These are phyloP conservation scores for Nadsonia starkeyi-henricii DNA, from an alignment of 1,139 yeast genomes.

Conservation along the genomic window DNA sequence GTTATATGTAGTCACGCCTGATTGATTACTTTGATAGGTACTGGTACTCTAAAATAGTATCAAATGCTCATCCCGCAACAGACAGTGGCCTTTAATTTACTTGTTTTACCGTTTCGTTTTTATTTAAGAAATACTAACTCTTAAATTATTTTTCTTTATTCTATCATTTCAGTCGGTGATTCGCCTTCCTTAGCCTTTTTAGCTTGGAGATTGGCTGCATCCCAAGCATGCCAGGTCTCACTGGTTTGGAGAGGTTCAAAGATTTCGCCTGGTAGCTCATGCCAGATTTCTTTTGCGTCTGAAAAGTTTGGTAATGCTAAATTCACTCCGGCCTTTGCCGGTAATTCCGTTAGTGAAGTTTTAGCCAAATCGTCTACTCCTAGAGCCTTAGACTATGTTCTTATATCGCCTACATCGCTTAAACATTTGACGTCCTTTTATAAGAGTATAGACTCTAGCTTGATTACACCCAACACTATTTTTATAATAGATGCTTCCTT, in stretches of 20 bases:
- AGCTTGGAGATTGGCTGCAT: constrained; percentile 16
- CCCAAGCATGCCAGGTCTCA: constrained; percentile 12
- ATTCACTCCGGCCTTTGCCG: constrained; percentile 10
- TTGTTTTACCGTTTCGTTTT: background rate
- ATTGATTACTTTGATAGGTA: no score
- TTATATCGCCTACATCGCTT: constrained; percentile 6
- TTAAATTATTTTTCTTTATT: background rate
- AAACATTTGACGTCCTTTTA: constrained; percentile 7
- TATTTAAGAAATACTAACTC: background rate
- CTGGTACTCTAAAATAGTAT: no score
- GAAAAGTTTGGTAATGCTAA: constrained; percentile 17
- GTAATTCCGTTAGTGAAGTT: constrained; percentile 9
- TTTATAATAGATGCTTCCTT: constrained; percentile 7
- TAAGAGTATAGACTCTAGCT: constrained; percentile 4
- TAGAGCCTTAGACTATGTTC: constrained; percentile 7
- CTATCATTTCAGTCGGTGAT: constrained; percentile 13
- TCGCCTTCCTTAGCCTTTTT: constrained; percentile 15
- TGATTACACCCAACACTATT: constrained; percentile 8
- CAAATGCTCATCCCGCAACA: no score
- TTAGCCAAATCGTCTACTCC: constrained; percentile 4
- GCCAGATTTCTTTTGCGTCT: constrained; percentile 11
- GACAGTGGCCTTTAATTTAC: background rate
- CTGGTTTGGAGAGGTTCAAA: constrained; percentile 13
- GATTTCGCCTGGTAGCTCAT: constrained; percentile 7
- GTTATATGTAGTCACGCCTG: no score